A percentile compares a stretch with the other conserved stretches of the same genome.
phyloP scores from a whole-genome alignment of 129 eudicot genomes.

The Lactuca saligna region DNA sequence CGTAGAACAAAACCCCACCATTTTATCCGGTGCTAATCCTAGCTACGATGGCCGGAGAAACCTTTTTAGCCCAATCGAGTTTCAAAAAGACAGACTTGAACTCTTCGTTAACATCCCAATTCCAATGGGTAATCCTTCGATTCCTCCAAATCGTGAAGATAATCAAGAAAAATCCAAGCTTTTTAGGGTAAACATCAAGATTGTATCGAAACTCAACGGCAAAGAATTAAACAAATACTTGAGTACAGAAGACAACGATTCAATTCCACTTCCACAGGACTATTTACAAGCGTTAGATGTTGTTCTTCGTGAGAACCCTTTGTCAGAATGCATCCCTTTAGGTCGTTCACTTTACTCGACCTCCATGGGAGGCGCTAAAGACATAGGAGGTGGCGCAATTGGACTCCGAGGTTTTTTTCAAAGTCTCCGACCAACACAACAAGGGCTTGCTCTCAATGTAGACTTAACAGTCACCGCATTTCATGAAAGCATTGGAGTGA shows the following conservation, averaged over 20 bases:
- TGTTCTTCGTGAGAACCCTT: conserved; percentile 70
- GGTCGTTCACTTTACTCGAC: conserved; percentile 78
- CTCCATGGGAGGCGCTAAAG: conserved; percentile 69
- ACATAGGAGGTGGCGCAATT: conserved; percentile 88
- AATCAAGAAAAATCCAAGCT: conserved; percentile 44
- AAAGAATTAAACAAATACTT: conserved; percentile 50
- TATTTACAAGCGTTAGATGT: conserved; percentile 93
- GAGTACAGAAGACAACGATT: conserved; percentile 44
- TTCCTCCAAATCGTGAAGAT: conserved; percentile 7
- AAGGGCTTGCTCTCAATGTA: conserved; percentile 84
- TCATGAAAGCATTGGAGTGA: conserved; percentile 80
- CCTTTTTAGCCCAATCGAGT: conserved; percentile 69
- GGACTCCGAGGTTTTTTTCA: conserved; percentile 85
- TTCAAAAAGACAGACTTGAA: conserved; percentile 57
- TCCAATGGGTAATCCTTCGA: conserved; percentile 23
- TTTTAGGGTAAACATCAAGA: conserved; percentile 61
- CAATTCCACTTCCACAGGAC: conserved; percentile 75
- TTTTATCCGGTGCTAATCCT: conserved; percentile 65
- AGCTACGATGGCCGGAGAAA: conserved; percentile 88
- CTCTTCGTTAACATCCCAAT: conserved; percentile 66
- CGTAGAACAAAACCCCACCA: conserved; percentile 44
- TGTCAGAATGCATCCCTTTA: conserved; percentile 49
- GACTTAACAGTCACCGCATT: conserved; percentile 92
- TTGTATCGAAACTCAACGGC: conserved; percentile 75
- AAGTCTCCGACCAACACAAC: conserved; percentile 87